Base-by-base conservation (phyloP, 345 rosid genomes). In the Trapa incisa region DNA sequence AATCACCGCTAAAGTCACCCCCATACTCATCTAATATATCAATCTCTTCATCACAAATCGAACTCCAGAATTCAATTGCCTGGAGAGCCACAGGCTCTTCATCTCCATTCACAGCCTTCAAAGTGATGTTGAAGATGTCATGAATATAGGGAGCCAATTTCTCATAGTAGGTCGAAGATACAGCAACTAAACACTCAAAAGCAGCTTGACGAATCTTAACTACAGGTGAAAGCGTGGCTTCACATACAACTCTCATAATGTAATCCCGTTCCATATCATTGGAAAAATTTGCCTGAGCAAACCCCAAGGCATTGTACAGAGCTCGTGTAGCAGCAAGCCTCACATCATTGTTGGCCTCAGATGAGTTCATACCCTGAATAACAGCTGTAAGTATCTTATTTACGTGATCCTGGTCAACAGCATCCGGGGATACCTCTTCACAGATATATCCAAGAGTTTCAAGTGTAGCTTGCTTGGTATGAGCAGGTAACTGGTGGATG, bases 1-100 rank as follows among this genome's bases (percentile, higher is more conserved):
- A 80, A 54, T 80, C 84, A 47, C 74, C 84, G 38, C 75, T 68
- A 67, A 77, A 77, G 64, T 77, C 81, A 66, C 76, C 75, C 12
- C 76, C 79, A 56, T 80, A 80, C 68, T 80, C 84, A 70, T 80
- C 84, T 68, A 80, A 65, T 41, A 80, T 80, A 53, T 80, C 84
- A 67, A 80, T 80, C 81, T 80, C 84, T 70, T 77, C 81, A 60
- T 80, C 83, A 47, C 81, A 77, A 3, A 80, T 75, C 66, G 84
- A 80, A 65, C 81, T 78, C 81, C 81, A 80, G 65, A 80, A 77
- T 60, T 80, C 84, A 75, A 77, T 67, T 32, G 84, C 84, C 60
- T 77, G 84, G 53, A 80, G 81, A 50, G 81, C 79, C 8, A 80
- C 84, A 22, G 79, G 70, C 62, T 80, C 84, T 56, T 75, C 81